Evolutionary conservation across 441 rosid genomes (phyloP), one percentile per base, ranked within the genome.

Genomic region (Pelargonium citronellum): DNA sequence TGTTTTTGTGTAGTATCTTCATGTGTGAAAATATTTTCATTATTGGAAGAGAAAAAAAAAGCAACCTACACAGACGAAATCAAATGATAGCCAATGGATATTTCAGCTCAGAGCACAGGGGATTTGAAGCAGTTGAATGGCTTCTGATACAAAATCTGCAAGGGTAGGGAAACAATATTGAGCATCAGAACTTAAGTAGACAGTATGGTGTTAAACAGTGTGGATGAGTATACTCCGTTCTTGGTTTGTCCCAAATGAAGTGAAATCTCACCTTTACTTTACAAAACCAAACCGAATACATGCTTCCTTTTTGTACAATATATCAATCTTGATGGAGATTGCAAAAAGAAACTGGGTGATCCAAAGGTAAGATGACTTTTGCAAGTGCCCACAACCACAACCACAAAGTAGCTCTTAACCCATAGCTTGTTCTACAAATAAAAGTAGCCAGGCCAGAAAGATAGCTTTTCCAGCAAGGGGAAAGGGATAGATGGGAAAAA

Each of bases 131-230:
- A 77, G 79, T 74, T 81, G 78, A 82, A 81, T 77, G 68, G 75
- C 67, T 79, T 85, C 83, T 71, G 81, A 80, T 15, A 83, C 67
- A 78, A 79, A 78, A 84, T 84, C 83, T 83, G 84, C 83, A 84
- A 81, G 70, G 76, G 77, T 78, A 77, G 71, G 66, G 82, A 83
- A 83, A 76, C 72, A 76, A 73, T 69, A 77, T 76, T 75, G 68
- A 74, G 60, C 76, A 80, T 79, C 83, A 86, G 84, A 80, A 63
- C 67, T 67, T 69, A 66, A 34, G 78, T 70, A 65, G 76, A 47
- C 65, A 72, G 67, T 16, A 57, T 57, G 68, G 67, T 66, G 69
- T 69, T 63, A 74, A 34, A 67, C 39, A 69, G 75, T 58, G 67
- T 73, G 70, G 70, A 19, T 16, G 53, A 55, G 17, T 44, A 77